Percentiles rank a stretch among this genome's conserved stretches.
Conservation (phyloP, 495 filamentous ascomycete species). For the Wilcoxina mikolae region DNA sequence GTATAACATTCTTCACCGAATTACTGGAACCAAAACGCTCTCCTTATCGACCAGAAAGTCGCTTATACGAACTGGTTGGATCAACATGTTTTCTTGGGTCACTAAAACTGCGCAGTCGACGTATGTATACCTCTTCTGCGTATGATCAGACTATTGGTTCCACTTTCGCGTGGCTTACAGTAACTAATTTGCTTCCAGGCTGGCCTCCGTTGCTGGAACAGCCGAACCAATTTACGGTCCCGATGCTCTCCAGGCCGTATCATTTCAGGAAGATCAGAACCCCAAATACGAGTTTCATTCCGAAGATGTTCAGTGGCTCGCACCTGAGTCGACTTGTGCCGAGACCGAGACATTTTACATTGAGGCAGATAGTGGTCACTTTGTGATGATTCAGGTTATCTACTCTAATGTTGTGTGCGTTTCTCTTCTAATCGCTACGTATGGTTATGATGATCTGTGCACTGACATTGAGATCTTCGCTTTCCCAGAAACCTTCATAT, state of each 20-base stretch:
- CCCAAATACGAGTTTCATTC: slow-evolving; percentile 67
- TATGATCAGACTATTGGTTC: neutral
- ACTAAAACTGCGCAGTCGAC: slow-evolving; percentile 4
- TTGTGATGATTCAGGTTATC: slow-evolving; percentile 77
- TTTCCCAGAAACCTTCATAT: slow-evolving; percentile 62
- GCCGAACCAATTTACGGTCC: slow-evolving; percentile 95
- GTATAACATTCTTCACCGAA: too few relatives aligned
- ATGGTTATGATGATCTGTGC: neutral
- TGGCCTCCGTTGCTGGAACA: slow-evolving; percentile 84
- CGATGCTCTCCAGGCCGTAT: slow-evolving; percentile 69
- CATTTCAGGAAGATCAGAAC: slow-evolving; percentile 58
- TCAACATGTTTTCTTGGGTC: slow-evolving; percentile 10
- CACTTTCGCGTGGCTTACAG: too few relatives aligned
- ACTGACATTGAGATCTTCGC: too few relatives aligned
- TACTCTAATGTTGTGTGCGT: slow-evolving; percentile 95
- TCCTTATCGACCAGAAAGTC: too few relatives aligned
- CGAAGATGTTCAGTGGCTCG: slow-evolving; percentile 67
- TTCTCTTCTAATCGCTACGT: neutral
- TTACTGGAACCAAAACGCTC: too few relatives aligned
- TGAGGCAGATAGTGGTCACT: slow-evolving; percentile 57
- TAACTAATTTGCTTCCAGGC: slow-evolving; percentile 41
- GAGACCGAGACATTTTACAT: slow-evolving; percentile 97
- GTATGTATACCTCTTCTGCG: neutral
- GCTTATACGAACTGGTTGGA: too few relatives aligned
- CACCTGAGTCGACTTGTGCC: slow-evolving; percentile 68